Percentiles rank a stretch among this genome's conserved stretches.
phyloP scores from a whole-genome alignment of 2,329 filamentous ascomycete species.

The Neofusicoccum kwambonambiense region DNA sequence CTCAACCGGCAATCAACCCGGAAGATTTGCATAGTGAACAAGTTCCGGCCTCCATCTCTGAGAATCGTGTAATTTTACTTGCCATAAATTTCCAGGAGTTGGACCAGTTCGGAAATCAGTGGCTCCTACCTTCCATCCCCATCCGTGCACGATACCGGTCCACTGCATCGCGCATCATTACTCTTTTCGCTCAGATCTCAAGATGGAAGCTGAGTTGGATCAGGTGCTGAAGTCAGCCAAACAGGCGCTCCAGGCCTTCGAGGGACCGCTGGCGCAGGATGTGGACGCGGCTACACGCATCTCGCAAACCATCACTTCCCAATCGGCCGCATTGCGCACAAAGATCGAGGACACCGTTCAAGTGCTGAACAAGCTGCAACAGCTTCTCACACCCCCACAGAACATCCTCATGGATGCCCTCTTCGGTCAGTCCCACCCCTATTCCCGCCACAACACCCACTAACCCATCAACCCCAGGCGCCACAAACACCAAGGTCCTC shows the following conservation, averaged over 20 bases:
- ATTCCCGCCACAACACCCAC: no score
- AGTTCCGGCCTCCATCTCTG: no score
- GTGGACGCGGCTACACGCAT: neutral
- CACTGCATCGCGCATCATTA: no score
- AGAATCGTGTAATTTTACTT: no score
- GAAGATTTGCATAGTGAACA: no score
- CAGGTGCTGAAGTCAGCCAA: neutral
- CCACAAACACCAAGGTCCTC: constrained; percentile 8
- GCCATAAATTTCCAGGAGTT: no score
- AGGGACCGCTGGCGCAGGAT: neutral
- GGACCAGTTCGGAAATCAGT: no score
- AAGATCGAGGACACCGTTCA: neutral
- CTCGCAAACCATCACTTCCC: neutral
- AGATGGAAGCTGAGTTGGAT: neutral
- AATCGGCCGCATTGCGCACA: neutral
- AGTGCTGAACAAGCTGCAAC: neutral
- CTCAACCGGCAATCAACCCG: no score
- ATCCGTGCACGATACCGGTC: no score
- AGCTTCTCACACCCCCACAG: neutral
- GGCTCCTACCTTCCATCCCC: no score
- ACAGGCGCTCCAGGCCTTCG: neutral
- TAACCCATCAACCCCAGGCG: neutral
- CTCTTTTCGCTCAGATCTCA: no score
- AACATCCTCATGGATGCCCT: neutral
- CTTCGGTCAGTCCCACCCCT: neutral